A percentile compares a stretch with the other conserved stretches of the same genome.
Conservation (phyloP, 1,284 basidiomycete species). For the Puccinia novopanici region DNA sequence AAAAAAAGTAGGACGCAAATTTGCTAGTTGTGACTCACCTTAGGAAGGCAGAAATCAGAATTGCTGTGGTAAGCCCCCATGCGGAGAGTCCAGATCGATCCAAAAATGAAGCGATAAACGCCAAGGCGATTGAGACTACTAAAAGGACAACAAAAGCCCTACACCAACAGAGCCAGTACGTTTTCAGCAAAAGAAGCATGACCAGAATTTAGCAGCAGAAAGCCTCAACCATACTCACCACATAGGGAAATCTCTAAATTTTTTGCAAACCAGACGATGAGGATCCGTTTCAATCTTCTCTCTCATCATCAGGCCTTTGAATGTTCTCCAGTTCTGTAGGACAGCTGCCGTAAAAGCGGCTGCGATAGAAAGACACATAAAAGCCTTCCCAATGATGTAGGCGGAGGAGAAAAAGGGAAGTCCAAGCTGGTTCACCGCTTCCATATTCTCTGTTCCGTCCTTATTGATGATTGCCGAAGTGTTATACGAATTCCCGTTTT, state of each 20-base stretch:
- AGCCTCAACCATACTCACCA: slow-evolving; percentile 29
- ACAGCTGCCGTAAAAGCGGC: slow-evolving; percentile 43
- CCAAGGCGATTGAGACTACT: slow-evolving; percentile 30
- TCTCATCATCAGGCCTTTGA: slow-evolving; percentile 21
- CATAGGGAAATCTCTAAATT: slow-evolving; percentile 45
- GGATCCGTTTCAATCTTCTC: slow-evolving; percentile 36
- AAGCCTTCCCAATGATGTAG: slow-evolving; percentile 46
- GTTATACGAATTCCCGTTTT: slow-evolving; percentile 42
- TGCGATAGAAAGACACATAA: slow-evolving; percentile 40
- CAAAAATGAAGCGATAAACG: slow-evolving; percentile 23
- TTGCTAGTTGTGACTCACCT: slow-evolving; percentile 16
- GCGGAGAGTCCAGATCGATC: slow-evolving; percentile 33
- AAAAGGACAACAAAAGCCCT: slow-evolving; percentile 43
- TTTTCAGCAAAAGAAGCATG: not conserved
- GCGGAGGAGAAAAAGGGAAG: slow-evolving; percentile 44
- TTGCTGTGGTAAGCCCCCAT: slow-evolving; percentile 25
- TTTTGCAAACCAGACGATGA: slow-evolving; percentile 34
- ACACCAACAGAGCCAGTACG: not conserved
- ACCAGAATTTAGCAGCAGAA: not conserved
- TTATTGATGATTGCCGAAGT: slow-evolving; percentile 35
- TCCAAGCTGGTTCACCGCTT: slow-evolving; percentile 25
- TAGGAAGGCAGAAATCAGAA: slow-evolving; percentile 36
- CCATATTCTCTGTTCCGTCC: slow-evolving; percentile 37
- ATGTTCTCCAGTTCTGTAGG: slow-evolving; percentile 20
- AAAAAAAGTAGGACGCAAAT: not conserved